These are phyloP conservation scores for Microdochium bolleyi DNA, from an alignment of 2,329 filamentous ascomycete species.

Conservation along the genomic window DNA sequence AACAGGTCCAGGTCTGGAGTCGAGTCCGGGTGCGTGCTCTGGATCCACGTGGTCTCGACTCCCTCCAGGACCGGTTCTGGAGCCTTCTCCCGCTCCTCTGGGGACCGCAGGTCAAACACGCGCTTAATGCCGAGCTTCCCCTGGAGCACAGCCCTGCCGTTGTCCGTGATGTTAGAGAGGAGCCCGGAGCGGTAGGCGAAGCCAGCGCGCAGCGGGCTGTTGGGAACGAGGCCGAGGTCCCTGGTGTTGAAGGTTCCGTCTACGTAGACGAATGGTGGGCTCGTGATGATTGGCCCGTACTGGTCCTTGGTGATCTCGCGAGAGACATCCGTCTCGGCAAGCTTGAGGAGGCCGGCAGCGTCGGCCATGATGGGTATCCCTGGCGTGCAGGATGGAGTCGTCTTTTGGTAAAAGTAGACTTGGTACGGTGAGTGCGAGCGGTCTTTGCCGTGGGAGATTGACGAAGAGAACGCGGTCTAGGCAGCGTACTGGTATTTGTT, in stretches of 20 bases:
- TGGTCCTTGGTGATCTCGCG: constrained; percentile 26
- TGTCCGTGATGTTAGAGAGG: constrained; percentile 24
- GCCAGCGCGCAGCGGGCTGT: constrained; percentile 29
- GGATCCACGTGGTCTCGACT: constrained; percentile 37
- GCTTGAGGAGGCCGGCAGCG: constrained; percentile 21
- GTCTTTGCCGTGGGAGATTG: too few relatives aligned
- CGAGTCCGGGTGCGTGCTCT: constrained; percentile 23
- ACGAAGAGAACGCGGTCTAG: too few relatives aligned
- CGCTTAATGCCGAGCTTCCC: constrained; percentile 28
- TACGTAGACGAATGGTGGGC: constrained; percentile 37
- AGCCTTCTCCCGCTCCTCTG: constrained; percentile 28
- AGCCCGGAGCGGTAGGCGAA: constrained; percentile 39
- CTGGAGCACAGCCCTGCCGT: constrained; percentile 27
- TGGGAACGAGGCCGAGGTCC: constrained; percentile 37
- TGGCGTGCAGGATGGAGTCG: not conserved
- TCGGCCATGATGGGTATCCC: constrained; percentile 12
- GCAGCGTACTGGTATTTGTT: too few relatives aligned
- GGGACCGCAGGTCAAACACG: constrained; percentile 44
- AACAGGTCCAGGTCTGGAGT: constrained; percentile 31
- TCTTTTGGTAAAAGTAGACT: not conserved
- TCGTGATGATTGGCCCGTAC: constrained; percentile 25
- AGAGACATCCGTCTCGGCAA: constrained; percentile 32
- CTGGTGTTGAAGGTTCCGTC: constrained; percentile 43
- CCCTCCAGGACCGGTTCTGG: constrained; percentile 36
- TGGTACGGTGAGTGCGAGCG: too few relatives aligned